Evolutionary conservation across 2,329 filamentous ascomycete species (phyloP).

Genomic region (Elsinoe fawcettii): DNA sequence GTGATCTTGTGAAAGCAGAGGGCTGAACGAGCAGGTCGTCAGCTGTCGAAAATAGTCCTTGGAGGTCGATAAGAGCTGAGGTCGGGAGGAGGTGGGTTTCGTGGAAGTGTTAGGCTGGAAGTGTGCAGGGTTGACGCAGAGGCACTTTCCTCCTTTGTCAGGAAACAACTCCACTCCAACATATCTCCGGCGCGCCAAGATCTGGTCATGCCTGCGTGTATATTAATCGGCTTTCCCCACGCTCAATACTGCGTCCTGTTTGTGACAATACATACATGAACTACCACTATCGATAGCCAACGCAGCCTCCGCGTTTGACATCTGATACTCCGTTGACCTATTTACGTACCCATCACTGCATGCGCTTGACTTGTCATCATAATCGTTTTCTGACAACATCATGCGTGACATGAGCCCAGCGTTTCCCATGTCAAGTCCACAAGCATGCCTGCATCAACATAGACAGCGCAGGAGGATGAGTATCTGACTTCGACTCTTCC

Average conservation of each 20-base stretch:
- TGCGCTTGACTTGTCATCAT: no score
- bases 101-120: not conserved
- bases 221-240: not conserved
- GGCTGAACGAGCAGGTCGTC: not conserved
- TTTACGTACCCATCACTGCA: no score
- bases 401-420: no score
- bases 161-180: conserved; percentile 3
- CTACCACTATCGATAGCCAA: not conserved
- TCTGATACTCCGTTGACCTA: no score
- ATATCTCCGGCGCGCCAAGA: not conserved
- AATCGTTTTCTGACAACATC: no score
- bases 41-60: not conserved
- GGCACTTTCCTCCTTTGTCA: conserved; percentile 7
- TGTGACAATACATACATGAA: not conserved
- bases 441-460: no score
- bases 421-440: no score
- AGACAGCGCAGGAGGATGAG: no score
- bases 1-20: not conserved
- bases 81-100: conserved; percentile 1
- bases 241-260: not conserved
- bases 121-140: not conserved
- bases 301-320: no score
- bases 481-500: no score
- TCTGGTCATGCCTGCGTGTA: not conserved
- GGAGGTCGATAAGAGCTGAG: not conserved